These are phyloP conservation scores for Alloascoidea africana DNA, from an alignment of 805 yeast genomes.

Conservation along the genomic window DNA sequence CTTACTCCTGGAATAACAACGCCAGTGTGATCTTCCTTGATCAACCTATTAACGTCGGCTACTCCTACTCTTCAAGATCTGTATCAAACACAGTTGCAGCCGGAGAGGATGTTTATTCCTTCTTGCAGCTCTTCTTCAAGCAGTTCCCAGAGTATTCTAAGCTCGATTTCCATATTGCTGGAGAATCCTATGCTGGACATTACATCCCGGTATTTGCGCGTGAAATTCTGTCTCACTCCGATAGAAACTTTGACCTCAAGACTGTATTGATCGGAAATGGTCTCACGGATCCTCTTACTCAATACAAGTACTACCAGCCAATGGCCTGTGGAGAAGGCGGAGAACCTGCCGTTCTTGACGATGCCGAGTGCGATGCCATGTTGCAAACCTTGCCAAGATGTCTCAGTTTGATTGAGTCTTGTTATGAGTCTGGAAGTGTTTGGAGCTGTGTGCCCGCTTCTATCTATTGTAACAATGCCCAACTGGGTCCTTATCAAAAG, in stretches of 20 bases:
- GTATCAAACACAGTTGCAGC: constrained; percentile 70
- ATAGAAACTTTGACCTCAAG: constrained; percentile 45
- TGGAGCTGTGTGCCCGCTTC: constrained; percentile 86
- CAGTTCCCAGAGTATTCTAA: constrained; percentile 48
- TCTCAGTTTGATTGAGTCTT: constrained; percentile 49
- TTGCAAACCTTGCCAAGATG: constrained; percentile 56
- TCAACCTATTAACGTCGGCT: constrained; percentile 83
- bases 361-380: constrained; percentile 64
- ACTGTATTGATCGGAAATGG: constrained; percentile 88
- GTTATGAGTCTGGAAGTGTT: constrained; percentile 56
- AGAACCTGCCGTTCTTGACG: constrained; percentile 55
- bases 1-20: constrained; percentile 71
- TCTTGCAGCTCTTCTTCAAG: constrained; percentile 64
- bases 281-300: constrained; percentile 71
- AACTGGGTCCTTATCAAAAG: constrained; percentile 59
- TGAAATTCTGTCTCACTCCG: constrained; percentile 57
- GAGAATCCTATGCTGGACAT: constrained; percentile 86
- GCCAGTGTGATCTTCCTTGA: constrained; percentile 80
- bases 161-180: constrained; percentile 65
- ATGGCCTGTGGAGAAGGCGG: constrained; percentile 96
- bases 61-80: constrained; percentile 45
- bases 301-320: constrained; percentile 67
- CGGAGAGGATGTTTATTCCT: constrained; percentile 68
- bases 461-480: constrained; percentile 69
- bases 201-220: constrained; percentile 82